Conservation (phyloP, 2,329 filamentous ascomycete genomes). For the Juglanconis sp. region DNA sequence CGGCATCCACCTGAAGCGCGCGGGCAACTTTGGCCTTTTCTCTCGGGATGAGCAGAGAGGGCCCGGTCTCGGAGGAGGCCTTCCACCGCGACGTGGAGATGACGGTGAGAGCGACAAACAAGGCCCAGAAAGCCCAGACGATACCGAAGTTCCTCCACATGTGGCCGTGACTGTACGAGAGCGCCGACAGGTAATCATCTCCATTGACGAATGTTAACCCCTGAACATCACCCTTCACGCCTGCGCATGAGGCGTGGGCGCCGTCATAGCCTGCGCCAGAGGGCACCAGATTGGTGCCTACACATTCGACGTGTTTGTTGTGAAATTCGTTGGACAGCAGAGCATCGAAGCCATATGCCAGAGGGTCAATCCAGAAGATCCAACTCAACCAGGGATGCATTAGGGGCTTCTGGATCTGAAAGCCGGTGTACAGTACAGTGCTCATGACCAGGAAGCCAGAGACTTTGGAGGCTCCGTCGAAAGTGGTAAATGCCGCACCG, state of each 20-base stretch:
- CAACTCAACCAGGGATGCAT: conserved; percentile 64
- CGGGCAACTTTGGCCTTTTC: conserved; percentile 32
- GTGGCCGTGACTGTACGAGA: conserved; percentile 28
- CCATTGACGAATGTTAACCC: not conserved
- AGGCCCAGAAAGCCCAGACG: conserved; percentile 59
- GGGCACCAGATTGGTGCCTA: conserved; percentile 2
- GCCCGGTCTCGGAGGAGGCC: not conserved
- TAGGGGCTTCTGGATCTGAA: conserved; percentile 57
- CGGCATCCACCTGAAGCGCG: not conserved
- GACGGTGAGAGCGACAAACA: conserved; percentile 53
- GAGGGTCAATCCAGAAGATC: conserved; percentile 63
- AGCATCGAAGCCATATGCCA: conserved; percentile 68
- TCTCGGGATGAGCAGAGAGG: conserved; percentile 51
- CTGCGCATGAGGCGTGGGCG: conserved; percentile 1
- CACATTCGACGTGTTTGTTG: conserved; percentile 2
- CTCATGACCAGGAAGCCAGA: conserved; percentile 36
- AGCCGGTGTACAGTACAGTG: conserved; percentile 59
- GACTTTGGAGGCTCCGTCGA: conserved; percentile 58
- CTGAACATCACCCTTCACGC: not conserved
- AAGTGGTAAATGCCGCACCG: conserved; percentile 52
- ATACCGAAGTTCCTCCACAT: conserved; percentile 62
- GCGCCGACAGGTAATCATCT: not conserved
- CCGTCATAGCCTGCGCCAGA: not conserved
- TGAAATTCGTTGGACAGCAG: conserved; percentile 71
- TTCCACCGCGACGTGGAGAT: conserved; percentile 1